Evolutionary conservation across 2,329 filamentous ascomycete genomes (phyloP), one percentile per base, ranked within the genome.

Genomic region (Paecilomyces dactylethromorphus): DNA sequence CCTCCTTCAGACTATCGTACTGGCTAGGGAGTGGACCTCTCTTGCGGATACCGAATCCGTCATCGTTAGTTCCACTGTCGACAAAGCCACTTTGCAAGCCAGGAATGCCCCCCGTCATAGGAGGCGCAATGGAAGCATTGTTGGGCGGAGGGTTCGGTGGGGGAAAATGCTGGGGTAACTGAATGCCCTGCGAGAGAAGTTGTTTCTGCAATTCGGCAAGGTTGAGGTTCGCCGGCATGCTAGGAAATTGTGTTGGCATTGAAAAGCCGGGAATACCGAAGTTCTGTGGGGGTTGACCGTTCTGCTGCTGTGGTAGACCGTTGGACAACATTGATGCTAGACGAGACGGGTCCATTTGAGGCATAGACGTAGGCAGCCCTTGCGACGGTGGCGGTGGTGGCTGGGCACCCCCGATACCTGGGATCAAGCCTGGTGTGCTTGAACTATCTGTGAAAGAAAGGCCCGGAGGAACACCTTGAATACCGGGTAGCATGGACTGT

Each of bases 11-110:
- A 65, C 89, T 92, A 71, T 94, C 91, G 69, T 90, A 86, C 74
- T 95, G 91, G 70, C 90, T 92, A 0, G 91, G 91, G 51, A 96
- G 75, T 8, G 90, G 91, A 5, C 83, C 90, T 61, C 87, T 78
- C 64, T 78, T 81, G 60, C 88, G 81, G 18, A 85, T 67, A 35
- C 69, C 70, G 53, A 63, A 71, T 18, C 68, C 58, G 63, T 63
- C 67, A 54, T 61, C 65, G 58, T 61, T 69, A 57, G 59, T 71
- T 24, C 67, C 71, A 53, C 71, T 71, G 22, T 72, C 76, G 4
- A 75, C 71, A 33, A 67, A 73, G 22, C 67, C 71, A 12, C 72
- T 74, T 57, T 71, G 70, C 59, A 75, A 65, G 45, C 71, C 67
- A 52, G 71, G 72, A 51, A 71, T 59, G 15, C 70, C 70, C 11